A percentile compares a stretch with the other conserved stretches of the same genome.
phyloP scores from a whole-genome alignment of 305 asterid species.

The Rubia occidens region DNA sequence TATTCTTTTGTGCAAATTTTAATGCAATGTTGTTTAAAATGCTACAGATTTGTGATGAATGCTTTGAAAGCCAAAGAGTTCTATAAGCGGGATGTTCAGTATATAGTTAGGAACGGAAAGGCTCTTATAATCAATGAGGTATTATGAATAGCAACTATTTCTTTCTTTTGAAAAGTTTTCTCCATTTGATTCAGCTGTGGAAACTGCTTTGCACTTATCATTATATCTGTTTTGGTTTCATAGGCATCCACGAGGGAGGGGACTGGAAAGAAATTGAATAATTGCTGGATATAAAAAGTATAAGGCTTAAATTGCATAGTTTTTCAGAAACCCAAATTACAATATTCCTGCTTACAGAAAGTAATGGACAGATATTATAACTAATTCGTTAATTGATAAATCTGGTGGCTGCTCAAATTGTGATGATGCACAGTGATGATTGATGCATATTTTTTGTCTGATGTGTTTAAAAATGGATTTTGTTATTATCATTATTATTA shows the following conservation, averaged over 20 bases:
- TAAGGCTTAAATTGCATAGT: background rate
- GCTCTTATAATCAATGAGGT: conserved; percentile 97
- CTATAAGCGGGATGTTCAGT: conserved; percentile 85
- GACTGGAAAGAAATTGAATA: background rate
- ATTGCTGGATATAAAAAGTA: background rate
- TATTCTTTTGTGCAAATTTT: background rate
- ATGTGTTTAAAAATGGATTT: background rate
- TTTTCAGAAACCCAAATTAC: background rate
- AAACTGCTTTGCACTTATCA: background rate
- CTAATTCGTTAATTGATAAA: background rate
- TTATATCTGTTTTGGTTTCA: background rate
- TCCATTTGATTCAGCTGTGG: background rate
- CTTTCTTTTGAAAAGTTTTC: background rate
- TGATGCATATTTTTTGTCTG: background rate
- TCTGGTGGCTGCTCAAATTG: background rate
- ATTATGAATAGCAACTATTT: conserved; percentile 5
- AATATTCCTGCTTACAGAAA: too few relatives aligned
- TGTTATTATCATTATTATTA: background rate
- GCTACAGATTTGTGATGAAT: conserved; percentile 75
- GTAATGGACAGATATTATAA: background rate
- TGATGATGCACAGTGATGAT: background rate
- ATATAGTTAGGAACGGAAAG: conserved; percentile 81
- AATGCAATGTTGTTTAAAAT: background rate
- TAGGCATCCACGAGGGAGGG: background rate
- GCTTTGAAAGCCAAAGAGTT: conserved; percentile 96